These are phyloP conservation scores for Cylindrotheca fusiformis DNA, from an alignment of 108 stramenopile species.

Conservation along the genomic window DNA sequence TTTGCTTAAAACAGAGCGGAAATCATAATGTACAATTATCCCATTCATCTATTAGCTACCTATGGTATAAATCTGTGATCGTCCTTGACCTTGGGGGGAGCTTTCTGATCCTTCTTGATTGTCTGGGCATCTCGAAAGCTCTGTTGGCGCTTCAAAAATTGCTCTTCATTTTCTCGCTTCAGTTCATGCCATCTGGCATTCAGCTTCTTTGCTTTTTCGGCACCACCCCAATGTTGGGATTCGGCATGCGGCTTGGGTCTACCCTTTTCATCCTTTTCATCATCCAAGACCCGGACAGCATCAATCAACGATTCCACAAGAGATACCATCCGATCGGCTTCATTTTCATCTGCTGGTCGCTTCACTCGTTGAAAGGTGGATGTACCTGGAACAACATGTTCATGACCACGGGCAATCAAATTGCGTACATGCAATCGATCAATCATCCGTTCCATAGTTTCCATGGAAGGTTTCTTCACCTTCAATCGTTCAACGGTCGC, in stretches of 20 bases:
- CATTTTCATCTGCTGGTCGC: constrained; percentile 1
- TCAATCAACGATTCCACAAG: constrained; percentile 2
- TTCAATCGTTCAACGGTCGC: constrained; percentile 8
- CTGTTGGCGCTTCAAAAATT: constrained; percentile 16
- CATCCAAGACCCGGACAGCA: constrained; percentile 9
- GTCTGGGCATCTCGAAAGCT: constrained; percentile 18
- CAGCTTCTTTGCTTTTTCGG: constrained; percentile 1
- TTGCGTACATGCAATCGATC: constrained; percentile 15
- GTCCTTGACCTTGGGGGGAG: constrained; percentile 12
- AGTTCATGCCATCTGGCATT: constrained; percentile 4
- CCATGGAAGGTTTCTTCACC: constrained; percentile 10
- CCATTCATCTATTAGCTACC: background rate
- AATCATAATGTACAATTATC: background rate
- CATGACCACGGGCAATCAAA: constrained; percentile 13
- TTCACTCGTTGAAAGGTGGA: background rate
- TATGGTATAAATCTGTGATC: constrained; percentile 9
- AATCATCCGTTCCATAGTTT: constrained; percentile 19
- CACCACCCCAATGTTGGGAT: constrained; percentile 12
- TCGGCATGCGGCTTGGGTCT: background rate
- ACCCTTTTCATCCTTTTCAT: constrained; percentile 1
- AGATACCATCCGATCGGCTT: constrained; percentile 1
- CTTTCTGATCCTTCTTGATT: constrained; percentile 11
- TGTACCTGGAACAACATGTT: constrained; percentile 10
- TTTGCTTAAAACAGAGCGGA: constrained; percentile 1
- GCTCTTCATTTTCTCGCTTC: constrained; percentile 18